Conservation (phyloP, 108 stramenopile genomes). For the Hondaea fermentalgiana region DNA sequence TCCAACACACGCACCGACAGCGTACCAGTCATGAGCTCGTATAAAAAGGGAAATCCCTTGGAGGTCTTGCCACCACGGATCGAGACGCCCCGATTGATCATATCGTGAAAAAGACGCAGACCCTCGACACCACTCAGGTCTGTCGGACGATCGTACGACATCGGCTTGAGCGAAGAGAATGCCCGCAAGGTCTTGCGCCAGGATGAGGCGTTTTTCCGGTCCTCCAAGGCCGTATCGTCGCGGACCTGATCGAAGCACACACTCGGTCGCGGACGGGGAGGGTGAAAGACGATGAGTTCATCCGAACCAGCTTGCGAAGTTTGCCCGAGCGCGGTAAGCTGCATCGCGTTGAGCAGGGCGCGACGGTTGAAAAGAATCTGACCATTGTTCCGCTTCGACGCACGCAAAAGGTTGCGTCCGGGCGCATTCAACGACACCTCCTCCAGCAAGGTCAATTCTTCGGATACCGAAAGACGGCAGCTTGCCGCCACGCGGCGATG, state of each 20-base stretch:
- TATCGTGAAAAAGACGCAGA: conserved; percentile 70
- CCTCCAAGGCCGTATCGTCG: conserved; percentile 4
- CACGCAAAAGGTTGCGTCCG: not conserved
- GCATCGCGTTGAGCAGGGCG: not conserved
- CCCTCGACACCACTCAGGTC: conserved; percentile 59
- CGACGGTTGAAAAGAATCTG: not conserved
- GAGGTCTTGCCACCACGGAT: conserved; percentile 56
- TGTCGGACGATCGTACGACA: conserved; percentile 35
- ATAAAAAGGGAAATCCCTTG: conserved; percentile 90
- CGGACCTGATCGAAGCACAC: not conserved
- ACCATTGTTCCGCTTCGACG: not conserved
- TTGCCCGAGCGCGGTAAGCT: not conserved
- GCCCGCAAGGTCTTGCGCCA: conserved; percentile 8
- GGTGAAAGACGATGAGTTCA: not conserved
- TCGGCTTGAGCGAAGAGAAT: conserved; percentile 7
- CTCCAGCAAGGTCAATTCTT: conserved; percentile 29
- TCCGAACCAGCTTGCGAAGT: not conserved
- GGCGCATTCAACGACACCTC: not conserved
- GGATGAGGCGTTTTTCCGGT: not conserved
- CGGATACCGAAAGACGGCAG: conserved; percentile 45
- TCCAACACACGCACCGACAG: conserved; percentile 81
- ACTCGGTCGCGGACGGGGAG: not conserved
- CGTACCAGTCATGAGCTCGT: conserved; percentile 81
- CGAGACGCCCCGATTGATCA: conserved; percentile 71
- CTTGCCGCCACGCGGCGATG: conserved; percentile 30